A percentile compares a stretch with the other conserved stretches of the same genome.
phyloP scores from a whole-genome alignment of 495 filamentous ascomycete genomes.

The Echria macrotheca region DNA sequence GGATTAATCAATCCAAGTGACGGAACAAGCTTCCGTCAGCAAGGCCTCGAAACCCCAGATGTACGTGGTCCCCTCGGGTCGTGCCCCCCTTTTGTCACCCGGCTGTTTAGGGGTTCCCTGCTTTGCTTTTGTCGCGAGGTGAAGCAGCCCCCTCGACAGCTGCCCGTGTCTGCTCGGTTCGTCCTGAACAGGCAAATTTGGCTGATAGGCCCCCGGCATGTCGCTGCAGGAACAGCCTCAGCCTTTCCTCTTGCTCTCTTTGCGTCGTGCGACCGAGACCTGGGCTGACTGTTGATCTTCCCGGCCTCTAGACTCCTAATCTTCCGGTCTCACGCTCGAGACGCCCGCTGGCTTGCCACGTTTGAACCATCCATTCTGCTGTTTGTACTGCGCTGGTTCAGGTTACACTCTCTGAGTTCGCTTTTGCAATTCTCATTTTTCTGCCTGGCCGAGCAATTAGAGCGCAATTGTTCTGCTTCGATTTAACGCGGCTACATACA shows the following conservation, averaged over 20 bases:
- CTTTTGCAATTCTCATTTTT: slow-evolving; percentile 15
- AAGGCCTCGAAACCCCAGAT: slow-evolving; percentile 35
- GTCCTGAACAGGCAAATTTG: slow-evolving; percentile 27
- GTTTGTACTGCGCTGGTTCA: slow-evolving; percentile 20
- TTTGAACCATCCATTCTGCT: slow-evolving; percentile 11
- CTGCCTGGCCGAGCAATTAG: slow-evolving; percentile 18
- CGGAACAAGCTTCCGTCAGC: slow-evolving; percentile 7
- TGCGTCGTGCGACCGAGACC: slow-evolving; percentile 11
- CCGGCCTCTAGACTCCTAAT: slow-evolving; percentile 11
- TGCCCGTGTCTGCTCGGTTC: slow-evolving; percentile 14
- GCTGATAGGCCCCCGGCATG: slow-evolving; percentile 15
- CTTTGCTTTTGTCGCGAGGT: slow-evolving; percentile 20
- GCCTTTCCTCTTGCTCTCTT: slow-evolving; percentile 16
- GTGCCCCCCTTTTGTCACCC: slow-evolving; percentile 24
- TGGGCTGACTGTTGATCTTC: slow-evolving; percentile 21
- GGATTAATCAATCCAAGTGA: slow-evolving; percentile 2
- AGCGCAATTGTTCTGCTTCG: slow-evolving; percentile 18
- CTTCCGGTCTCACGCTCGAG: slow-evolving; percentile 16
- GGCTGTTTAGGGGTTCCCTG: slow-evolving; percentile 28
- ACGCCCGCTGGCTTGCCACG: slow-evolving; percentile 13
- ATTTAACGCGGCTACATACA: slow-evolving; percentile 33
- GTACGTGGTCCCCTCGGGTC: slow-evolving; percentile 31
- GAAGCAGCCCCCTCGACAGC: slow-evolving; percentile 20
- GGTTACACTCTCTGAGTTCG: slow-evolving; percentile 19
- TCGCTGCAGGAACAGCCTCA: slow-evolving; percentile 16